Conservation (phyloP, 495 filamentous ascomycete species). For the Penicillium antarcticum region DNA sequence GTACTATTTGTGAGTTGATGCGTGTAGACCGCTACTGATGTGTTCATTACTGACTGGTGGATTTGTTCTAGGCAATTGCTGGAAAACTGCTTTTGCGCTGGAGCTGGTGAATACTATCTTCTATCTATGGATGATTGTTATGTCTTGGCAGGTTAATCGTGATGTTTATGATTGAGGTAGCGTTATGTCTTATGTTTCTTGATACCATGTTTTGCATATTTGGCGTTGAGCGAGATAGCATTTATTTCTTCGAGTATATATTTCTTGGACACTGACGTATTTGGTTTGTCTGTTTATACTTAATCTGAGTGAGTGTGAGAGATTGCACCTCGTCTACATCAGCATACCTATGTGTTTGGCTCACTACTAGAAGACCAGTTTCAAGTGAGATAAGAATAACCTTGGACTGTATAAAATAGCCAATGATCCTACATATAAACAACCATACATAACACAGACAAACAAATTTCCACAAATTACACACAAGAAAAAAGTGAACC, state of each 20-base stretch:
- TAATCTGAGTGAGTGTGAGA: too few relatives aligned
- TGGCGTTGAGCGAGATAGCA: constrained; percentile 11
- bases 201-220: constrained; percentile 18
- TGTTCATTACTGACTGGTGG: background rate
- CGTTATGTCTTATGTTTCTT: constrained; percentile 3
- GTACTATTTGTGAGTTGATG: constrained; percentile 69
- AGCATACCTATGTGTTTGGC: too few relatives aligned
- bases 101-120: constrained; percentile 79
- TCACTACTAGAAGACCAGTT: too few relatives aligned
- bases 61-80: constrained; percentile 44
- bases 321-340: too few relatives aligned
- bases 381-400: too few relatives aligned
- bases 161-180: constrained; percentile 42
- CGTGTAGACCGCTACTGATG: background rate
- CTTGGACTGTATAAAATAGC: too few relatives aligned
- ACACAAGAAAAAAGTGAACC: background rate
- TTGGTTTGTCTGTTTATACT: background rate
- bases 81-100: constrained; percentile 60
- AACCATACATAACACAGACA: background rate
- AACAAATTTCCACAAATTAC: background rate
- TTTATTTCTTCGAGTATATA: background rate
- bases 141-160: constrained; percentile 83
- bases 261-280: background rate
- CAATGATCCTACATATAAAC: too few relatives aligned
- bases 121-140: constrained; percentile 90